phyloP scores from a whole-genome alignment of 108 stramenopile species.

The Pseudonitzschia multistriata region DNA sequence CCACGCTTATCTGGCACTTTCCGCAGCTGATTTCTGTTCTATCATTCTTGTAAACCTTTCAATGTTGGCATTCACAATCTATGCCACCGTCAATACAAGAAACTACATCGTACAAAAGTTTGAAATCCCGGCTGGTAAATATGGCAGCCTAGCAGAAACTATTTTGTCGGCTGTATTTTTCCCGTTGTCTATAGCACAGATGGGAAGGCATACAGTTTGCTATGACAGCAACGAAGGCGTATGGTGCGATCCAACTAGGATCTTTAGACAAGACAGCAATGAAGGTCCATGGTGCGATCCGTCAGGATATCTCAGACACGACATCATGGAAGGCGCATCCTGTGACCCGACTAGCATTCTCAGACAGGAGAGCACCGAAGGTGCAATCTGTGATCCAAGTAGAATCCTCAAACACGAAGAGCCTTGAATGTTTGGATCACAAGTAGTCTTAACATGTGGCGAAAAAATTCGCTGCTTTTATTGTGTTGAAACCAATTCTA shows the following conservation, averaged over 20 bases:
- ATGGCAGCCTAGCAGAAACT: slow-evolving; percentile 40
- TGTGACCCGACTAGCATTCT: no score
- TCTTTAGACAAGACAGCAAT: slow-evolving; percentile 2
- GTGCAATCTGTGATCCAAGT: no score
- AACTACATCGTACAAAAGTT: slow-evolving; percentile 58
- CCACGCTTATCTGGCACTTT: slow-evolving; percentile 26
- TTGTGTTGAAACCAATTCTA: no score
- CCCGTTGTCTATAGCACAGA: slow-evolving; percentile 69
- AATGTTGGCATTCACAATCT: slow-evolving; percentile 48
- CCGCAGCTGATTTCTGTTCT: slow-evolving; percentile 41
- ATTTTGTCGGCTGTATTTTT: slow-evolving; percentile 54
- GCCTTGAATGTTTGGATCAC: no score
- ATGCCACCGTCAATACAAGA: slow-evolving; percentile 56
- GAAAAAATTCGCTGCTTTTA: no score
- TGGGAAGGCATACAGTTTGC: slow-evolving; percentile 78
- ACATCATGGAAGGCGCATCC: no score
- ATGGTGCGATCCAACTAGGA: slow-evolving; percentile 43
- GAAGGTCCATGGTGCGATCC: no score
- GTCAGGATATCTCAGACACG: no score
- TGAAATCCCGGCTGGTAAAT: slow-evolving; percentile 53
- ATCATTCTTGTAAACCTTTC: slow-evolving; percentile 46
- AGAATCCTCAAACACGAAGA: no score
- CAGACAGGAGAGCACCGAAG: no score
- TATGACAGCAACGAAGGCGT: slow-evolving; percentile 47
- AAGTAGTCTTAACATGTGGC: no score